Evolutionary conservation across 2,329 filamentous ascomycete species (phyloP).

Genomic region (Ophiostoma novo-ulmi): DNA sequence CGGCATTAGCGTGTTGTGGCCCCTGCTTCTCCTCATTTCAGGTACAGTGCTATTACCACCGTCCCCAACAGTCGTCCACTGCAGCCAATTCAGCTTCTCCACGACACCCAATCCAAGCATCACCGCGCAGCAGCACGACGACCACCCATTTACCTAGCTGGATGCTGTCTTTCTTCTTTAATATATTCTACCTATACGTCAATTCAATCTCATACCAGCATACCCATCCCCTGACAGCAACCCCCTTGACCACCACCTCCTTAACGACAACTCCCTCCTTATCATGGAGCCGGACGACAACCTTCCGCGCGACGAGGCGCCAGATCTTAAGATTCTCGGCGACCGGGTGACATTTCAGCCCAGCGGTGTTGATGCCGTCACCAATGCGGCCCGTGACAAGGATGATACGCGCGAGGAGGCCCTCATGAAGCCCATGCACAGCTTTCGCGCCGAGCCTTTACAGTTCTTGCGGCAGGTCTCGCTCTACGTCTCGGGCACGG

Average conservation of each 20-base stretch:
- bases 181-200: no score
- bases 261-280: neutral
- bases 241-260: neutral
- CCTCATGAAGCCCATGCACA: slow-evolving; percentile 75
- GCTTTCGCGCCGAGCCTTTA: slow-evolving; percentile 68
- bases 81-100: neutral
- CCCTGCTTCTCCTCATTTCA: slow-evolving; percentile 5
- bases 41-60: neutral
- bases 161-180: no score
- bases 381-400: slow-evolving; percentile 35
- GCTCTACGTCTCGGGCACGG: slow-evolving; percentile 84
- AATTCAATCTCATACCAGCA: neutral
- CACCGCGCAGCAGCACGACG: neutral
- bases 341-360: slow-evolving; percentile 70
- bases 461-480: slow-evolving; percentile 90
- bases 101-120: neutral
- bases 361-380: slow-evolving; percentile 53
- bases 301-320: slow-evolving; percentile 51
- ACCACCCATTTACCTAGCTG: no score
- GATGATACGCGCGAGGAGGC: slow-evolving; percentile 60
- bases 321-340: slow-evolving; percentile 72
- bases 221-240: neutral
- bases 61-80: neutral
- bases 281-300: slow-evolving; percentile 35
- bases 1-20: slow-evolving; percentile 22